These are phyloP conservation scores for Cryomyces antarcticus DNA, from an alignment of 495 filamentous ascomycete genomes.

Conservation along the genomic window DNA sequence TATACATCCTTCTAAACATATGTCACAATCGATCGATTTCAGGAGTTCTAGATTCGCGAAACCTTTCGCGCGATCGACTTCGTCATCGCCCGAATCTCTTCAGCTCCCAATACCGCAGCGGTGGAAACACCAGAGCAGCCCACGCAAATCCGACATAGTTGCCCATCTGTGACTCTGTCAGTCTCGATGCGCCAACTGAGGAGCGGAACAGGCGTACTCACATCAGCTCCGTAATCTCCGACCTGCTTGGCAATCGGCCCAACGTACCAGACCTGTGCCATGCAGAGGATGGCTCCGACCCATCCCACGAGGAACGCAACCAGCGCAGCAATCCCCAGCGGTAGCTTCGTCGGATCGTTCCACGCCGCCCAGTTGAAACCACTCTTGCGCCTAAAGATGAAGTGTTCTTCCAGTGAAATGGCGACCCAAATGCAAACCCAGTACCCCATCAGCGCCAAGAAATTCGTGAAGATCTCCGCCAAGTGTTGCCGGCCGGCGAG, in stretches of 20 bases:
- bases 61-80: too few species aligned
- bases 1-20: too few species aligned
- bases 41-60: too few species aligned
- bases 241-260: constrained; percentile 19
- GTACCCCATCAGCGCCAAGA: constrained; percentile 39
- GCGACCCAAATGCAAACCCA: constrained; percentile 33
- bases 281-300: constrained; percentile 19
- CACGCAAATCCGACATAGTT: constrained; percentile 24
- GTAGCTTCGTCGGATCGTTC: constrained; percentile 16
- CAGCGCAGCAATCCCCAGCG: constrained; percentile 18
- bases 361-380: constrained; percentile 25
- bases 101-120: constrained; percentile 17
- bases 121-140: constrained; percentile 20
- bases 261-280: constrained; percentile 24
- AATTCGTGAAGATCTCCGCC: constrained; percentile 35
- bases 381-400: constrained; percentile 24
- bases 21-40: too few species aligned
- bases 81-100: constrained; percentile 18
- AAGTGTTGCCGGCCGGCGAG: constrained; percentile 30
- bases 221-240: constrained; percentile 40
- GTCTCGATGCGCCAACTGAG: not conserved
- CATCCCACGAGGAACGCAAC: constrained; percentile 21
- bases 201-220: constrained; percentile 4
- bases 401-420: constrained; percentile 31
- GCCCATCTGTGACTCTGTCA: constrained; percentile 14